Conservation (phyloP, 192 early-diverging fungal species). For the Mortierella alpina region DNA sequence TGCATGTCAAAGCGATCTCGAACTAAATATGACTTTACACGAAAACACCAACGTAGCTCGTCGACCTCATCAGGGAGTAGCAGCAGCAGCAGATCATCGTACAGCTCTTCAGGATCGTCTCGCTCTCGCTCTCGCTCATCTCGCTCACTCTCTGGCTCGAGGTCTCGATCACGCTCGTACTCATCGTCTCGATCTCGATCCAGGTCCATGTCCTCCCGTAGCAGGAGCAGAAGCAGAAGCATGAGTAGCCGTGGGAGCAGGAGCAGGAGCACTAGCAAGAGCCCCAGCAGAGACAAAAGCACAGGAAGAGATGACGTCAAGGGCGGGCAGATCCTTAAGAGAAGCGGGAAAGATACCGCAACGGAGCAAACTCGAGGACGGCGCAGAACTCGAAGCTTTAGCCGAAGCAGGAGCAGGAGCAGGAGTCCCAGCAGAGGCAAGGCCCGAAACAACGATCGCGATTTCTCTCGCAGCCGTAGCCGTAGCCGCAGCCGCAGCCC, state of each 20-base stretch:
- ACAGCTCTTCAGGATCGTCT: constrained; percentile 17
- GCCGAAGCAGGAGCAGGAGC: constrained; percentile 16
- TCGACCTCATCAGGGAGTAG: constrained; percentile 22
- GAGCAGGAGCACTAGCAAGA: constrained; percentile 26
- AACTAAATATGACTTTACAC: not conserved
- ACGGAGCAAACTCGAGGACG: constrained; percentile 14
- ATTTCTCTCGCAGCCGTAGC: not conserved
- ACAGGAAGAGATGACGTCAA: not conserved
- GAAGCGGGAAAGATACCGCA: too few relatives aligned
- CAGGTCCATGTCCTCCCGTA: not conserved
- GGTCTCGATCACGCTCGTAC: constrained; percentile 28
- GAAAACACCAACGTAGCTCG: constrained; percentile 1
- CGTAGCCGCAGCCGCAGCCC: constrained; percentile 21
- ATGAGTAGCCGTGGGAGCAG: constrained; percentile 34
- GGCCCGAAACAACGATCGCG: not conserved
- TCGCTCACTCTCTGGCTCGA: constrained; percentile 9
- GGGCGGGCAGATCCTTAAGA: not conserved
- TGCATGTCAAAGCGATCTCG: not conserved
- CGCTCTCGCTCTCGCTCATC: constrained; percentile 21
- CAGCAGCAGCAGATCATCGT: constrained; percentile 25
- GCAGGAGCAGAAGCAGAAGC: constrained; percentile 22
- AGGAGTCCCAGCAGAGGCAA: constrained; percentile 7
- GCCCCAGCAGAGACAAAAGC: constrained; percentile 14
- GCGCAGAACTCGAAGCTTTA: constrained; percentile 25
- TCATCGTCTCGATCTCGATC: constrained; percentile 22